Evolutionary conservation across 1,284 basidiomycete species (phyloP).

Genomic region (Quambalaria eucalypti): DNA sequence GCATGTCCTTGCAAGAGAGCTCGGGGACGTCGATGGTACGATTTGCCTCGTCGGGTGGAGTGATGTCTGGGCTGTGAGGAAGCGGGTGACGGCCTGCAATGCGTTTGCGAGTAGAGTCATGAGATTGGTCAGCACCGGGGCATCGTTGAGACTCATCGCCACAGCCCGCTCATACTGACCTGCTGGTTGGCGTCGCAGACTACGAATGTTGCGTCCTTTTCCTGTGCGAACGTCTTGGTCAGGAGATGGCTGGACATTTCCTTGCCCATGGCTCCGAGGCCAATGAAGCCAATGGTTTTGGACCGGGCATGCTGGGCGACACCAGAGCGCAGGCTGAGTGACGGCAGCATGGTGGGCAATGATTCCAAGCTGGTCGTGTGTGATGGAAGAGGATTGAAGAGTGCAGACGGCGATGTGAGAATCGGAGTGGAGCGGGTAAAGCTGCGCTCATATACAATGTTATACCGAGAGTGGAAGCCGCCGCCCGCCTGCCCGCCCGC

Average conservation of each 20-base stretch:
- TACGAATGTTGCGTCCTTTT: constrained; percentile 23
- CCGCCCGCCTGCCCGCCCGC: no score
- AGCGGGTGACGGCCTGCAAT: constrained; percentile 23
- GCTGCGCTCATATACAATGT: no score
- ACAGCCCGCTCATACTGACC: neutral
- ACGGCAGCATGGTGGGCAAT: no score
- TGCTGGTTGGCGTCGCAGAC: constrained; percentile 31
- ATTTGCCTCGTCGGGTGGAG: constrained; percentile 36
- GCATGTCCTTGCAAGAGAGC: constrained; percentile 50
- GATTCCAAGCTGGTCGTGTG: no score
- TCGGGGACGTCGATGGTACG: constrained; percentile 11
- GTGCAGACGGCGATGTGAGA: no score
- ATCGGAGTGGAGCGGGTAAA: no score
- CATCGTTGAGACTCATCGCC: neutral
- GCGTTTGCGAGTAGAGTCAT: neutral
- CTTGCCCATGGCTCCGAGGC: constrained; percentile 38
- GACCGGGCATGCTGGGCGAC: no score
- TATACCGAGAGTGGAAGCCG: no score
- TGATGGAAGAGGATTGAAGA: no score
- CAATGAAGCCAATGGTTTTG: constrained; percentile 43
- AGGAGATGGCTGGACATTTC: constrained; percentile 38
- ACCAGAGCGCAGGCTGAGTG: no score
- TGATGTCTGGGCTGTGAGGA: constrained; percentile 27
- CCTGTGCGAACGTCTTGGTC: constrained; percentile 23
- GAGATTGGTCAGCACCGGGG: neutral